Conservation (phyloP, 2,329 filamentous ascomycete genomes). For the Neofusicoccum sp. region DNA sequence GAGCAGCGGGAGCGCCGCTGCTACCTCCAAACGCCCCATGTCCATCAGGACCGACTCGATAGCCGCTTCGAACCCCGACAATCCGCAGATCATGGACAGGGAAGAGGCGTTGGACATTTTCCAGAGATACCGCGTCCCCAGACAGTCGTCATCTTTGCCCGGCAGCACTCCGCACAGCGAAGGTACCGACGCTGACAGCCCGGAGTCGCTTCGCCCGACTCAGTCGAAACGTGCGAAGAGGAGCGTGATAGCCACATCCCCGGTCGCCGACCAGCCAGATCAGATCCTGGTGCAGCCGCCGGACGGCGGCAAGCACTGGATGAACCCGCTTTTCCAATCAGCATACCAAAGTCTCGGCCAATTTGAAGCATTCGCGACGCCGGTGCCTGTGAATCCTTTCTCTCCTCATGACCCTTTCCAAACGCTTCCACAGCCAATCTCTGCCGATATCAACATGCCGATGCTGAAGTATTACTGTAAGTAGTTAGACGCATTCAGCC, state of each 20-base stretch:
- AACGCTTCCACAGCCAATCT: slow-evolving; percentile 33
- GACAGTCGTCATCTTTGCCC: background rate
- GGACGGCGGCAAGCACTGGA: background rate
- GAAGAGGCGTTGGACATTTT: slow-evolving; percentile 11
- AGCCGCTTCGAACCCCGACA: slow-evolving; percentile 1
- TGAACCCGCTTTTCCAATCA: slow-evolving; percentile 6
- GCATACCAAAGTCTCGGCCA: background rate
- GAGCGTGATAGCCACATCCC: background rate
- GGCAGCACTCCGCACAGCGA: slow-evolving; percentile 12
- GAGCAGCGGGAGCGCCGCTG: background rate
- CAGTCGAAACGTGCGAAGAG: background rate
- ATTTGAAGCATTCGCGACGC: background rate
- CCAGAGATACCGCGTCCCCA: slow-evolving; percentile 6
- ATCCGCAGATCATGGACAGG: background rate
- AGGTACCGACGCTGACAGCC: slow-evolving; percentile 6
- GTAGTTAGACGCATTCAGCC: background rate
- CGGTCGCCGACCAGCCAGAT: background rate
- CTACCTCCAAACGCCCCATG: background rate
- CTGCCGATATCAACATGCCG: slow-evolving; percentile 32
- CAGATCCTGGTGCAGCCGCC: slow-evolving; percentile 6
- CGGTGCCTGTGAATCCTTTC: slow-evolving; percentile 7
- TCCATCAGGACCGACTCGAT: background rate
- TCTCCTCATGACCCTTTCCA: slow-evolving; percentile 31
- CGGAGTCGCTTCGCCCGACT: slow-evolving; percentile 2
- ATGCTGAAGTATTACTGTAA: slow-evolving; percentile 35